A percentile compares a stretch with the other conserved stretches of the same genome.
Evolutionary conservation across 805 yeast species (phyloP).

Genomic region (Starmerella riodocensis): DNA sequence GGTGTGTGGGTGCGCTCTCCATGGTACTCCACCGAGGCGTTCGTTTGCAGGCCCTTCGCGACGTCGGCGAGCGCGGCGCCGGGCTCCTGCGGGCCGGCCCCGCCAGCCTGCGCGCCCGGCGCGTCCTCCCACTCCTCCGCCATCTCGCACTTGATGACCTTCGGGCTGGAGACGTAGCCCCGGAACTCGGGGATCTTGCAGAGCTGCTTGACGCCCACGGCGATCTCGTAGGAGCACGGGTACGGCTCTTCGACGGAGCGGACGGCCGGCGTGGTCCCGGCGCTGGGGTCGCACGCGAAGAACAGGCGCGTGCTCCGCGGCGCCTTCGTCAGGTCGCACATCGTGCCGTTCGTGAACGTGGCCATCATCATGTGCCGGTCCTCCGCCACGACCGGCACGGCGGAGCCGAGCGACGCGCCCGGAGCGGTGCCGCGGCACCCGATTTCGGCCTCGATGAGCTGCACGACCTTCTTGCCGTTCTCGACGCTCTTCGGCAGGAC

Average conservation of each 20-base stretch:
- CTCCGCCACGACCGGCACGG: slow-evolving; percentile 11
- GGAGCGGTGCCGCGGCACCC: neutral
- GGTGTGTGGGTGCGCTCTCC: no score
- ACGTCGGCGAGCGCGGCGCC: no score
- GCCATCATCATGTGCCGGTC: slow-evolving; percentile 13
- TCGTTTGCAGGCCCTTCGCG: no score
- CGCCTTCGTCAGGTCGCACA: slow-evolving; percentile 45
- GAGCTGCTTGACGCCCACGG: slow-evolving; percentile 11
- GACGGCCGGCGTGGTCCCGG: neutral
- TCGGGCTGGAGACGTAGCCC: no score
- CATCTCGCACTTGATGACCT: no score
- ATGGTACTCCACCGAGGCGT: no score
- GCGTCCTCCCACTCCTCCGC: no score
- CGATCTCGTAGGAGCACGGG: slow-evolving; percentile 18
- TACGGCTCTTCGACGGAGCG: slow-evolving; percentile 14
- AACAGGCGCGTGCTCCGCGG: slow-evolving; percentile 43
- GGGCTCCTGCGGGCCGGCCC: no score
- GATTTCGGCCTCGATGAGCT: neutral
- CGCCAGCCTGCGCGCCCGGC: no score
- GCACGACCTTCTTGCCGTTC: neutral
- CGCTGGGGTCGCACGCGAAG: slow-evolving; percentile 39
- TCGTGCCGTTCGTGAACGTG: slow-evolving; percentile 34
- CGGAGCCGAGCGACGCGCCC: slow-evolving; percentile 1
- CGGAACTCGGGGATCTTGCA: slow-evolving; percentile 15
- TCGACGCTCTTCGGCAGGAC: slow-evolving; percentile 7